Conservation (phyloP, 1,139 yeast species). For the Diutina rugosa region DNA sequence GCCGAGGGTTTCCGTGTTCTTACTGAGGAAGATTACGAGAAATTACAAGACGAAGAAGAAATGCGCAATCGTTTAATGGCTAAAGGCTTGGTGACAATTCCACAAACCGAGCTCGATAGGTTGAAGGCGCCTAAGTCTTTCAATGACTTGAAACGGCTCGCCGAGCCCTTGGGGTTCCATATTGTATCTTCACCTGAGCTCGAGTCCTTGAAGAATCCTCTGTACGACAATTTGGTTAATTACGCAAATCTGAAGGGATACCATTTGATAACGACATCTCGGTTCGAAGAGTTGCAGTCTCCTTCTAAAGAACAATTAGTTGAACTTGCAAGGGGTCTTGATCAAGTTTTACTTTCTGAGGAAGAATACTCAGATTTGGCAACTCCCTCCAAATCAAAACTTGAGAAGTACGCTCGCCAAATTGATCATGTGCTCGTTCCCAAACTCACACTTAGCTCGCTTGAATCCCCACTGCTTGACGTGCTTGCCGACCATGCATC, state of each 20-base stretch:
- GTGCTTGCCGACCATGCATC: neutral
- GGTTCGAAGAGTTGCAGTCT: neutral
- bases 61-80: conserved; percentile 19
- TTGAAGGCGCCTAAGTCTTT: conserved; percentile 6
- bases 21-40: conserved; percentile 14
- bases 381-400: neutral
- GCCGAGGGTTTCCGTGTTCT: conserved; percentile 19
- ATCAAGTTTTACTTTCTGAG: neutral
- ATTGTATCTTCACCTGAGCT: conserved; percentile 4
- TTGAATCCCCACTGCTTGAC: neutral
- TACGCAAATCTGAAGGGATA: neutral
- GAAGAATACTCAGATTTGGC: neutral
- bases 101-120: conserved; percentile 11
- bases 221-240: neutral
- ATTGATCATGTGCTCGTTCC: neutral
- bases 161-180: neutral
- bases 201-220: neutral
- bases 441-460: neutral
- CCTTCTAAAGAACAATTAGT: neutral
- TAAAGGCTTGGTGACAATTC: conserved; percentile 23
- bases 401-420: neutral
- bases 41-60: conserved; percentile 18
- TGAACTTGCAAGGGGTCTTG: neutral
- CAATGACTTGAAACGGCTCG: neutral
- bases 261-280: neutral